Conservation (phyloP, 352 stramenopile species). For the Globisporangium uncinulatum region DNA sequence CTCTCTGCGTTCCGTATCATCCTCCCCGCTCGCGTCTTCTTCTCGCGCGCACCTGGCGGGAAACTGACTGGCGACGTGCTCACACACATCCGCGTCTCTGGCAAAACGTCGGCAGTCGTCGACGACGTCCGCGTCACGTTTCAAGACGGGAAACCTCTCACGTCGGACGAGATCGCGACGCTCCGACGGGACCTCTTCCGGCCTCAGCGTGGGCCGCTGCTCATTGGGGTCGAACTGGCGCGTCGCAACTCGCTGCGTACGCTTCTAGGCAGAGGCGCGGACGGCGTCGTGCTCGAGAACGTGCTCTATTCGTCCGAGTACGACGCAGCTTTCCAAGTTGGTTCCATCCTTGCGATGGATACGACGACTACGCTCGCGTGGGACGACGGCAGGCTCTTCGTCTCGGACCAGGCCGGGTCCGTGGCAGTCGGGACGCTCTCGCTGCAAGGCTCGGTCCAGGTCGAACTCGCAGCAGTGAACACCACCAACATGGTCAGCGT, state of each 20-base stretch:
- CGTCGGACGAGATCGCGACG: neutral
- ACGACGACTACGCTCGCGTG: neutral
- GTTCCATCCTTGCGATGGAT: neutral
- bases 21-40: neutral
- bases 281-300: neutral
- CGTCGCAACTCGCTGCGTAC: neutral
- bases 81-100: neutral
- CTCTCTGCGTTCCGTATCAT: neutral
- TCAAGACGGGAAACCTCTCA: neutral
- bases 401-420: neutral
- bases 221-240: neutral
- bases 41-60: neutral
- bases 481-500: neutral
- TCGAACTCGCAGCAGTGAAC: neutral
- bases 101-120: neutral
- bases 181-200: neutral
- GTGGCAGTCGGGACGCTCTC: neutral
- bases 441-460: neutral
- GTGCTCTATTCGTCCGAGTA: neutral
- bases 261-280: neutral
- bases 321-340: neutral
- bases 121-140: neutral
- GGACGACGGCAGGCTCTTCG: neutral
- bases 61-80: neutral
- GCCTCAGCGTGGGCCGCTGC: neutral